A percentile compares a stretch with the other conserved stretches of the same genome.
Evolutionary conservation across 202 grass and related monocot genomes (phyloP).

Genomic region (Schoenoplectus tabernaemontani): DNA sequence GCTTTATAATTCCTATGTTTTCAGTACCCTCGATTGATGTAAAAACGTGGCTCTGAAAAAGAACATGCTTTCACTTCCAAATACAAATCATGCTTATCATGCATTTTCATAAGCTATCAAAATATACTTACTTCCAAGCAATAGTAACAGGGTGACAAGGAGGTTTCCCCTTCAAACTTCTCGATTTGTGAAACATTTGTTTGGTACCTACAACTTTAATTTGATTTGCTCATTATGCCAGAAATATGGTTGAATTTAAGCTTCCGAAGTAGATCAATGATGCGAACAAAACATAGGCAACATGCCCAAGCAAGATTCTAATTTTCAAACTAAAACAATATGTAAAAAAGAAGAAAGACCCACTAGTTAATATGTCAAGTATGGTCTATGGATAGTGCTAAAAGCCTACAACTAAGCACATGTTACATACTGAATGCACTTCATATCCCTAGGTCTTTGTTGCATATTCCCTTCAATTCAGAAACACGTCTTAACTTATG

Average conservation of each 20-base stretch:
- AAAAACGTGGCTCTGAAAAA: no score
- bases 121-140: slow-evolving; percentile 21
- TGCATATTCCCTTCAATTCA: neutral
- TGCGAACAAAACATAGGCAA: no score
- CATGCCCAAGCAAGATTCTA: no score
- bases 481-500: neutral
- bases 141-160: neutral
- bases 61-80: neutral
- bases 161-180: neutral
- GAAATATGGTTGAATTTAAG: neutral
- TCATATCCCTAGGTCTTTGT: neutral
- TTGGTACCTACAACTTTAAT: neutral
- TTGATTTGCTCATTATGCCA: neutral
- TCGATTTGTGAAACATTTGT: neutral
- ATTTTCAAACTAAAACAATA: no score
- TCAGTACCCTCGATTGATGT: no score
- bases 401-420: no score
- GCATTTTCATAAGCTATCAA: no score
- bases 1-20: no score
- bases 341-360: no score
- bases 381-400: no score
- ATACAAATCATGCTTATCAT: neutral
- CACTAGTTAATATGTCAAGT: no score
- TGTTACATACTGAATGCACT: neutral
- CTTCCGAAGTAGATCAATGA: no score